Evolutionary conservation across 2,329 filamentous ascomycete genomes (phyloP), one percentile per base, ranked within the genome.

Genomic region (Didymella pinodella): DNA sequence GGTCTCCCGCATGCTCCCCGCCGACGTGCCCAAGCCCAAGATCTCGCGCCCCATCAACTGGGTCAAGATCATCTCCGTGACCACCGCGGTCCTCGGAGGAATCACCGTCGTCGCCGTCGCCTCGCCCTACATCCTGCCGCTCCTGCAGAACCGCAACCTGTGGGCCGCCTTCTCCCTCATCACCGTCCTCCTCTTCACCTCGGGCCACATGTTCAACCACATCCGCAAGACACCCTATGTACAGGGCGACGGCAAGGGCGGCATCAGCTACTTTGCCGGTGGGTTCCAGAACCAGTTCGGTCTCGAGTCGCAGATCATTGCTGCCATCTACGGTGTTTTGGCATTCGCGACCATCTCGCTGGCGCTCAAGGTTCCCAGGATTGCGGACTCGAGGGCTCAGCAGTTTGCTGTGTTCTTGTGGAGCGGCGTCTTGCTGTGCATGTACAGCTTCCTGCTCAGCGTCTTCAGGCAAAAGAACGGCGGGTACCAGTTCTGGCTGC

Each of bases 181-280:
- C 71, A 84, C 88, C 14, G 93, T 99, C 63, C 85, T 99, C 41
- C 83, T 97, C 57, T 99, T 98, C 80, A 97, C 90, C 46, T 95
- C 91, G 69, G 96, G 95, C 38, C 93, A 98, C 80, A 99, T 99
- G 96, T 99, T 96, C 85, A 99, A 98, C 79, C 93, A 97, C 75
- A 99, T 99, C 74, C 88, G 96, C 69, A 94, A 95, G 77, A 92
- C 96, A 2, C 95, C 95, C 2, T 99, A 99, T 70, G 92, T 98
- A 31, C 84, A 88, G 41, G 91, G 90, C 41, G 88, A 98, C 75
- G 92, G 92, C 36, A 88, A 86, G 54, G 95, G 95, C 18, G 93
- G 93, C 5, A 86, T 99, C 62, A 91, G 81, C 73, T 98, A 98
- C 78, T 95, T 99, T 78, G 92, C 94, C 4, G 85, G 85, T 38